Percentiles rank a stretch among this genome's conserved stretches.
Evolutionary conservation across 768 basidiomycete genomes (phyloP).

Genomic region (Amanita molliuscula): DNA sequence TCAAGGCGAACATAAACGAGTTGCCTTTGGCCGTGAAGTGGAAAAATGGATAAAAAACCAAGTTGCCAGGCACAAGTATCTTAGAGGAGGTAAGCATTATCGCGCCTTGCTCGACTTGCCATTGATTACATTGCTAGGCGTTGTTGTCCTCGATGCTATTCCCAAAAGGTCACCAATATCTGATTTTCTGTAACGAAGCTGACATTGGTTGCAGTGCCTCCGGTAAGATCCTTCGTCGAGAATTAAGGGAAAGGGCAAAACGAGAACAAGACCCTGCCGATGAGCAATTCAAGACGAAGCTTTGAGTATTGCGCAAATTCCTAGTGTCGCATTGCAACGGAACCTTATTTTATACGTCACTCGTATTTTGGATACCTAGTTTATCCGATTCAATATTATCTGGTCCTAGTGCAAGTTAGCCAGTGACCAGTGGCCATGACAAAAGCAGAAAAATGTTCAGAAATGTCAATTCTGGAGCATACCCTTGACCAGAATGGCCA

Average conservation of each 20-base stretch:
- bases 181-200: background rate
- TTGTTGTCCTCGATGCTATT: constrained; percentile 48
- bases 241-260: constrained; percentile 61
- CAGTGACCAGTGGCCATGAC: background rate
- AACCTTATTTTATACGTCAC: background rate
- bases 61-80: constrained; percentile 65
- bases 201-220: constrained; percentile 42
- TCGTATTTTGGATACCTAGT: background rate
- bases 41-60: constrained; percentile 56
- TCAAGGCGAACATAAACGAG: constrained; percentile 24
- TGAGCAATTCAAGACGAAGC: constrained; percentile 20
- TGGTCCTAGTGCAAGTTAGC: background rate
- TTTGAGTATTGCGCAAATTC: constrained; percentile 13
- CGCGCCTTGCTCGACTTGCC: background rate
- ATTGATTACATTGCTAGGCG: constrained; percentile 35
- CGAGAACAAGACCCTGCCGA: constrained; percentile 35
- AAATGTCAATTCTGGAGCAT: constrained; percentile 73
- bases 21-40: constrained; percentile 38
- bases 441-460: constrained; percentile 21
- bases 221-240: constrained; percentile 79
- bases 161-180: constrained; percentile 52
- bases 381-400: background rate
- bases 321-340: background rate
- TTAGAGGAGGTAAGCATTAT: constrained; percentile 51
- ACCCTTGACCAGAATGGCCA: constrained; percentile 28